Conservation (phyloP, 208 protist species). For the Angomonas ambiguus region DNA sequence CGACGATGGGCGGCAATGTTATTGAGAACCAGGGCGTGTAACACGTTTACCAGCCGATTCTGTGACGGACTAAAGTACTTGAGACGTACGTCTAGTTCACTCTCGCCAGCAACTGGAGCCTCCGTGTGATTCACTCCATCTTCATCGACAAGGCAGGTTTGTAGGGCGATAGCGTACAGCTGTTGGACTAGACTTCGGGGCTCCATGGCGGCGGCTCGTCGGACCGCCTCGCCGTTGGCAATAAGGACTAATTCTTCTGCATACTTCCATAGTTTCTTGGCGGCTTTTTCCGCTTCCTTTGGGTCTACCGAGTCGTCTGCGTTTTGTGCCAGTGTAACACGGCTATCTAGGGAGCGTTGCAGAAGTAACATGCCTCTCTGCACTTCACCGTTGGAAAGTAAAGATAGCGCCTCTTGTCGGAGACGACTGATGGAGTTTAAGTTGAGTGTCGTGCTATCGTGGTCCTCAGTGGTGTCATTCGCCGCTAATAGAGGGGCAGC, state of each 20-base stretch:
- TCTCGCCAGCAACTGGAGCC: constrained; percentile 14
- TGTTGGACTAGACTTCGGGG: constrained; percentile 32
- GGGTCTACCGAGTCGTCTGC: constrained; percentile 38
- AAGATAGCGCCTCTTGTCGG: not conserved
- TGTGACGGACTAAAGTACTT: not conserved
- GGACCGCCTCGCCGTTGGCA: constrained; percentile 56
- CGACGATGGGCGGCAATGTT: constrained; percentile 47
- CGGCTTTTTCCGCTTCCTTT: constrained; percentile 18
- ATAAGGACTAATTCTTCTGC: constrained; percentile 40
- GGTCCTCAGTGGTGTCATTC: not conserved
- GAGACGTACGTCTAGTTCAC: constrained; percentile 8
- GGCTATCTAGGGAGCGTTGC: constrained; percentile 7
- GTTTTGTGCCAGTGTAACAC: not conserved
- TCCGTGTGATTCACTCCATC: constrained; percentile 7
- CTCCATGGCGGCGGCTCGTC: constrained; percentile 36
- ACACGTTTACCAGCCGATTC: constrained; percentile 19
- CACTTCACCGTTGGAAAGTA: constrained; percentile 14
- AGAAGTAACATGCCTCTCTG: constrained; percentile 9
- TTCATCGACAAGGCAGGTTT: constrained; percentile 24
- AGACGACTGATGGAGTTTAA: not conserved
- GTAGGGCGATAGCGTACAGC: constrained; percentile 44
- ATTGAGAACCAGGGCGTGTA: constrained; percentile 36
- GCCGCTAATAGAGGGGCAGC: not conserved
- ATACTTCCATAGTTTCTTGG: constrained; percentile 29
- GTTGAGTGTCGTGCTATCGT: not conserved